A percentile compares a stretch with the other conserved stretches of the same genome.
Evolutionary conservation across 1,284 basidiomycete genomes (phyloP).

Genomic region (Mycosarcoma maydis): DNA sequence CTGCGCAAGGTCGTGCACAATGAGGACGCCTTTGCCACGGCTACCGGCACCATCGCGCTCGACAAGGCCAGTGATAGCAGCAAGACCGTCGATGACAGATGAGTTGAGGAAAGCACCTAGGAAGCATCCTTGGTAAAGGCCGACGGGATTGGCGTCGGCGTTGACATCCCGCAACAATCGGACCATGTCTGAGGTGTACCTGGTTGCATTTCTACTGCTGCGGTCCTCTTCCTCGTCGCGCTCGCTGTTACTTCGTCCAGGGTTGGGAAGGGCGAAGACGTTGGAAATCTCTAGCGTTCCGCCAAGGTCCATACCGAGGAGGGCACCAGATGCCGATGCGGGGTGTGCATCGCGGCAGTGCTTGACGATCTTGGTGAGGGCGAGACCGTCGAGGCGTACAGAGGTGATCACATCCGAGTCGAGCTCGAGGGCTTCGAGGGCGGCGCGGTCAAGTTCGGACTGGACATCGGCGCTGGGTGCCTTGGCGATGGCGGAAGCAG

Average conservation of each 20-base stretch:
- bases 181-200: slow-evolving; percentile 85
- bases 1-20: slow-evolving; percentile 66
- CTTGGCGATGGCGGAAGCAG: slow-evolving; percentile 19
- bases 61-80: slow-evolving; percentile 59
- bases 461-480: slow-evolving; percentile 23
- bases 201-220: slow-evolving; percentile 60
- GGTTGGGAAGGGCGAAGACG: slow-evolving; percentile 60
- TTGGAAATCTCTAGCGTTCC: slow-evolving; percentile 65
- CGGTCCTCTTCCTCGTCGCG: slow-evolving; percentile 62
- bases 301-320: slow-evolving; percentile 64
- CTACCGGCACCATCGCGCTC: slow-evolving; percentile 63
- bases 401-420: slow-evolving; percentile 61
- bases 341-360: slow-evolving; percentile 66
- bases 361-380: slow-evolving; percentile 66
- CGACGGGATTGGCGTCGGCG: slow-evolving; percentile 91
- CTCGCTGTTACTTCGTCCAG: slow-evolving; percentile 42
- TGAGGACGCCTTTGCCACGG: slow-evolving; percentile 62
- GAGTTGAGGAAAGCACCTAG: slow-evolving; percentile 72
- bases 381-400: slow-evolving; percentile 63
- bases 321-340: slow-evolving; percentile 57
- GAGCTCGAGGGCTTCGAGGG: slow-evolving; percentile 56
- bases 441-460: slow-evolving; percentile 47
- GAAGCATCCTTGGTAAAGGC: slow-evolving; percentile 98
- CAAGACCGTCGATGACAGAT: slow-evolving; percentile 82
- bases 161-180: slow-evolving; percentile 89